phyloP scores from a whole-genome alignment of 441 rosid species.

The Croton laevigatus region DNA sequence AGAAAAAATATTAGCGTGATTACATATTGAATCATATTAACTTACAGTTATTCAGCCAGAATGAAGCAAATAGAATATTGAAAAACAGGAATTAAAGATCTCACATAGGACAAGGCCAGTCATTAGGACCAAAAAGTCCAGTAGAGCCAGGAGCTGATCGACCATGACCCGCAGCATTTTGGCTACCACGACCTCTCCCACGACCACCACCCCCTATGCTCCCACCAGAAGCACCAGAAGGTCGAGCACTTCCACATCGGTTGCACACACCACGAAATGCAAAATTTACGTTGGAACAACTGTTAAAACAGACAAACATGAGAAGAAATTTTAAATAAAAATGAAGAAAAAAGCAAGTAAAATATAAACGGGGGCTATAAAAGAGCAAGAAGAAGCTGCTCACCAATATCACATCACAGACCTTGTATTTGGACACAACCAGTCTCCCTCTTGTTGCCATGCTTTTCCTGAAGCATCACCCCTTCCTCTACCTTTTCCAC shows the following conservation, averaged over 20 bases:
- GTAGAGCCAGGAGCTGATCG: slow-evolving; percentile 57
- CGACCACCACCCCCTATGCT: slow-evolving; percentile 71
- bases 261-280: slow-evolving; percentile 97
- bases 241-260: slow-evolving; percentile 93
- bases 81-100: slow-evolving; percentile 23
- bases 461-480: slow-evolving; percentile 70
- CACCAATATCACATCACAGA: slow-evolving; percentile 99
- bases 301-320: slow-evolving; percentile 43
- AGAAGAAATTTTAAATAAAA: slow-evolving; percentile 24
- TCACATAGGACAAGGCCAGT: slow-evolving; percentile 99
- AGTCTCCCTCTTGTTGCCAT: slow-evolving; percentile 97
- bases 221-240: slow-evolving; percentile 79
- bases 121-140: slow-evolving; percentile 96
- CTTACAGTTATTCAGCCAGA: neutral
- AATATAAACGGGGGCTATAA: slow-evolving; percentile 23
- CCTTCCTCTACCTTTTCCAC: slow-evolving; percentile 76
- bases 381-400: slow-evolving; percentile 90
- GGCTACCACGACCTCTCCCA: slow-evolving; percentile 76
- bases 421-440: slow-evolving; percentile 99
- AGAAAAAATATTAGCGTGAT: neutral
- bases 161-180: slow-evolving; percentile 47
- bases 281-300: slow-evolving; percentile 92
- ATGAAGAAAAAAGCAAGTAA: slow-evolving; percentile 3
- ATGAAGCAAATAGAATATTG: neutral
- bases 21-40: neutral